These are phyloP conservation scores for Ustulina deusta DNA, from an alignment of 2,329 filamentous ascomycete species.

Conservation along the genomic window DNA sequence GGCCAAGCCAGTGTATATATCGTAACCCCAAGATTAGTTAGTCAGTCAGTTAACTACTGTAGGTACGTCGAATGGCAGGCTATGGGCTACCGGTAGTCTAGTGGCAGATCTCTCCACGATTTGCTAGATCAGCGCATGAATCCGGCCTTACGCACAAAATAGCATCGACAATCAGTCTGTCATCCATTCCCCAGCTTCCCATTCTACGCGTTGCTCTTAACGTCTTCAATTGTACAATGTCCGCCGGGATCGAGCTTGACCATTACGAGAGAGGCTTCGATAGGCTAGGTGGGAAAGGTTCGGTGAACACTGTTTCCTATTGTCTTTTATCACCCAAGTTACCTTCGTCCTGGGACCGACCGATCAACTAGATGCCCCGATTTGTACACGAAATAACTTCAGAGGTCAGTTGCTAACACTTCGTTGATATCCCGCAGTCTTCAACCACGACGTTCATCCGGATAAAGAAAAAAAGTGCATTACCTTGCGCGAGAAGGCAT, in stretches of 20 bases:
- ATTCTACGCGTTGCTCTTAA: background rate
- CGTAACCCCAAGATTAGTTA: slow-evolving; percentile 8
- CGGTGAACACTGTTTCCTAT: background rate
- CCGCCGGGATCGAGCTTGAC: slow-evolving; percentile 24
- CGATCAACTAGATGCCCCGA: background rate
- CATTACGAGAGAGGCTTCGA: background rate
- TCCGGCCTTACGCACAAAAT: slow-evolving; percentile 11
- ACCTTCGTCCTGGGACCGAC: background rate
- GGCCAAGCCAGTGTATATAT: slow-evolving; percentile 15
- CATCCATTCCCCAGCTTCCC: background rate
- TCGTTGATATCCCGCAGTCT: slow-evolving; percentile 65
- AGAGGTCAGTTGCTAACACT: slow-evolving; percentile 25
- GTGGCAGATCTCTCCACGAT: slow-evolving; percentile 38
- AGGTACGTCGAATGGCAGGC: slow-evolving; percentile 9
- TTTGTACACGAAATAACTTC: slow-evolving; percentile 4
- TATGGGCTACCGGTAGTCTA: slow-evolving; percentile 29
- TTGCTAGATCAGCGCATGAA: slow-evolving; percentile 15
- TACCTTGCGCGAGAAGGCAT: slow-evolving; percentile 84
- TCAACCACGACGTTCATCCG: slow-evolving; percentile 76
- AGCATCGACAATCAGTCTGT: background rate
- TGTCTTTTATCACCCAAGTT: background rate
- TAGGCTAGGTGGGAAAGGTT: slow-evolving; percentile 17
- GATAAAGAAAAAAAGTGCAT: slow-evolving; percentile 90
- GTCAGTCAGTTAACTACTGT: slow-evolving; percentile 18
- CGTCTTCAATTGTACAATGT: slow-evolving; percentile 16